Evolutionary conservation across 1,139 yeast species (phyloP), one percentile per base, ranked within the genome.

Genomic region (Pichia sp.): DNA sequence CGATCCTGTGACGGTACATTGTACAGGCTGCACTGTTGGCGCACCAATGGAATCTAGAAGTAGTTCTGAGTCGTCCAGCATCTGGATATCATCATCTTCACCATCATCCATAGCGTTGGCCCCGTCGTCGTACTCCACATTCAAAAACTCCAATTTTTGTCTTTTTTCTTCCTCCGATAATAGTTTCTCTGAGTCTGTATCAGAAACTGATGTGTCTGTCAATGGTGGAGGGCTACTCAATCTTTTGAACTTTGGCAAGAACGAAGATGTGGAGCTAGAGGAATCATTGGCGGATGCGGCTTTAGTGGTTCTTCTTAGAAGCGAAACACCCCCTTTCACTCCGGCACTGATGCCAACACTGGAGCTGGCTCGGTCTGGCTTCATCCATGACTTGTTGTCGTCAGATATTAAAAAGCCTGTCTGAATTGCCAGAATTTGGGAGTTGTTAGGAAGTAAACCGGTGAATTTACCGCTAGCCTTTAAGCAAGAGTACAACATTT

Each of bases 391-490:
- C 6, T 66, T 61, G 43, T 72, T 76, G 29, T 65, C 67, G 32
- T 72, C 75, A 29, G 67, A 65, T 2, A 78, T 69, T n/a, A 81
- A 67, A 59, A 87, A 82, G 0, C 95, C 95, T 10, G 78, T 74
- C 78, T 84, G 75, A 50, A 86, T 72, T 31, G 82, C 87, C 57
- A 82, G 84, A 55, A 85, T 68, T 46, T 76, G 74, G 54, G 76
- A 80, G 60, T 79, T 80, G 16, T 55, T 62, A 19, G 80, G 85
- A 62, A 74, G 77, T 63, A 73, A 77, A 11, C 92, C 93, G 15
- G 67, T 63, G 31, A 85, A 68, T 41, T 59, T 67, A 16, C 90
- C 92, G 15, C 75, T 77, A 23, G 71, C 69, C 31, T 67, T 68
- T 60, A 84, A 68, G 1, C 80, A 64, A 1, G 67, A 69, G 63